Evolutionary conservation across 1,284 basidiomycete genomes (phyloP), one percentile per base, ranked within the genome.

Genomic region (Cerioporus squamosus): DNA sequence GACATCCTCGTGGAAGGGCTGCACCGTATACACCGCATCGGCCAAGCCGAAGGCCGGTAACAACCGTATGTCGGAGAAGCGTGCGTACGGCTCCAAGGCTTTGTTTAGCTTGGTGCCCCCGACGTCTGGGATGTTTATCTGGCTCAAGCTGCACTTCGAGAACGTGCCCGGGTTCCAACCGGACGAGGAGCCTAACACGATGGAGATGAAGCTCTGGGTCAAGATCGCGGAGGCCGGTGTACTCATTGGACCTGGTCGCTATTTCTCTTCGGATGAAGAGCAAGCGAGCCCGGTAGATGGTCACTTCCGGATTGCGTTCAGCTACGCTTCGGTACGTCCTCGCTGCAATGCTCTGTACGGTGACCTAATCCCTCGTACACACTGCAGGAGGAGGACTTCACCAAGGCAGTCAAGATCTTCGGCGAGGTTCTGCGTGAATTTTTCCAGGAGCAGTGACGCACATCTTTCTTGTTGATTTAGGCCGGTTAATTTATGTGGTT

Each of bases 41-140:
- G 59, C 69, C 14, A 81, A 75, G 69, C 70, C 71, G 20, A 62
- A 65, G 55, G 9, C 26, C 5, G 26, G 26, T 29, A 6, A 5
- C 26, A 58, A 57, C 39, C 50, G 51, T 23, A 66, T 66, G 65
- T 67, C 61, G 44, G 78, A 86, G 74, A 86, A 86, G 74, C 70
- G 66, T 38, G 39, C 24, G 46, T 42, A 33, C 54, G 64, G 31
- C 65, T 62, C 39, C 64, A 74, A 74, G 59, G 66, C 77, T 17
- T 66, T 88, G 58, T 83, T 92, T 66, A 87, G 84, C 44, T 87
- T 92, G 69, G 82, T 90, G 5, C 87, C 90, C 6, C 90, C 91
- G 0, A 82, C 81, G 0, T 79, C 84, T 24, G 87, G 87, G 8
- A 89, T 90, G 87, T 88, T 88, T 70, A 60, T 87, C 44, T 89